Evolutionary conservation across 139 green algal genomes (phyloP), one percentile per base, ranked within the genome.

Genomic region (Ulvella scutata): DNA sequence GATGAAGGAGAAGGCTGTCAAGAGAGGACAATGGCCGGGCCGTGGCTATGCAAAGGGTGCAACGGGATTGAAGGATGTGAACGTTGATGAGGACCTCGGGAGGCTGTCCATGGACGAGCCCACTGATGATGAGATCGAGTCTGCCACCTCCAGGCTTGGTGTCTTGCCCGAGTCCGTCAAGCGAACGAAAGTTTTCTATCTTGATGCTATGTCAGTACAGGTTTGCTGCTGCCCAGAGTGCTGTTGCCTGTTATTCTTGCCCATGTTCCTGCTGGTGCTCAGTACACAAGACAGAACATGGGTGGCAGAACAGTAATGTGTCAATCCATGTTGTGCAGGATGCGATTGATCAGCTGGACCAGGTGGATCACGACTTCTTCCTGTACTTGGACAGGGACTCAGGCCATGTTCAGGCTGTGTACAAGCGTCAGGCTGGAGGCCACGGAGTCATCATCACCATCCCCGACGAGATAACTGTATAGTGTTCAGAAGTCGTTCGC

Each of bases 371-470:
- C 33, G 51, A 67, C 33, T 67, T 67, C 17, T 67, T 36, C 51
- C 31, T 67, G n/a, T 67, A 67, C 33, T 29, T 67, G 51, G 51
- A 67, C 17, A 7, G n/a, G 17, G 51, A 67, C 51, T 67, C 51
- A 36, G 51, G 51, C 20, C 51, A 67, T 67, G 51, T 67, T 31
- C 51, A 67, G 51, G 51, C 33, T 67, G 51, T 67, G 51, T 67
- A 67, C 51, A 67, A 67, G 51, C 51, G 51, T 1, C 31, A 67
- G n/a, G 33, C 51, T 31, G 51, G 33, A 9, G 51, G 51, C 51
- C 51, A 67, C 33, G 51, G 51, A n/a, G 51, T 67, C 9, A 67
- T 67, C 51, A 67, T 67, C 51, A 67, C 51, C 51, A 67, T 67
- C 20, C 51, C 51, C 7, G 51, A 67, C 20, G 51, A 67, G 51